Percentiles rank a stretch among this genome's conserved stretches.
Evolutionary conservation across 345 rosid genomes (phyloP).

Genomic region (Kandelia obovata): DNA sequence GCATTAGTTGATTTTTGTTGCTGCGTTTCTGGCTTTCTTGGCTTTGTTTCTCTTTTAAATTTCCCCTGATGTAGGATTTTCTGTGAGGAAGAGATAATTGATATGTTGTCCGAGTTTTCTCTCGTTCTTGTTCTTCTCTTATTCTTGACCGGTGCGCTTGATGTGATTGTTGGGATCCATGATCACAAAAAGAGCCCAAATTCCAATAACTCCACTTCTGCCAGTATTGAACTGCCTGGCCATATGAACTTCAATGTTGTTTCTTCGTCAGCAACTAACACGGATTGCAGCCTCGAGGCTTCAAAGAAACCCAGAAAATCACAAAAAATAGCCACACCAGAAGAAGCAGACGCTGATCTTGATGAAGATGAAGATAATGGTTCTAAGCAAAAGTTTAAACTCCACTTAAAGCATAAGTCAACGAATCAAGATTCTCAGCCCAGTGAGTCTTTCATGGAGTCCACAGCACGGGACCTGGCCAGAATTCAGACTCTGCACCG

Average conservation of each 20-base stretch:
- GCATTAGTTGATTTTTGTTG: neutral
- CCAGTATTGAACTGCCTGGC: constrained; percentile 59
- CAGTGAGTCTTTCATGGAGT: constrained; percentile 45
- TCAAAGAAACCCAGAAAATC: constrained; percentile 28
- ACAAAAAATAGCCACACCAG: constrained; percentile 3
- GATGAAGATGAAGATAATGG: neutral
- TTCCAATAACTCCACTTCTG: constrained; percentile 44
- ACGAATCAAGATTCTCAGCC: constrained; percentile 25
- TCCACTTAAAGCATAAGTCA: constrained; percentile 57
- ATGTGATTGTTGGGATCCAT: constrained; percentile 34
- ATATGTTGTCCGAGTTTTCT: constrained; percentile 48
- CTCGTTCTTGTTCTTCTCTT: constrained; percentile 34
- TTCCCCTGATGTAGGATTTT: constrained; percentile 21
- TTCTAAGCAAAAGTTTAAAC: constrained; percentile 43
- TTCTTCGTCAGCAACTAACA: constrained; percentile 48
- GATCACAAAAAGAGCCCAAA: constrained; percentile 20
- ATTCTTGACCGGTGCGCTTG: constrained; percentile 32
- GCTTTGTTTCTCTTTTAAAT: neutral
- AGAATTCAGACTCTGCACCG: constrained; percentile 66
- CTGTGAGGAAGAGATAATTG: constrained; percentile 21
- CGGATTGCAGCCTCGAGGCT: constrained; percentile 54
- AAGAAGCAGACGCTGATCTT: neutral
- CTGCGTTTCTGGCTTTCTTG: neutral
- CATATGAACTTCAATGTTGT: constrained; percentile 71
- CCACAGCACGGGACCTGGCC: constrained; percentile 48